These are phyloP conservation scores for Phytophthora nicotianae DNA, from an alignment of 352 stramenopile genomes.

Conservation along the genomic window DNA sequence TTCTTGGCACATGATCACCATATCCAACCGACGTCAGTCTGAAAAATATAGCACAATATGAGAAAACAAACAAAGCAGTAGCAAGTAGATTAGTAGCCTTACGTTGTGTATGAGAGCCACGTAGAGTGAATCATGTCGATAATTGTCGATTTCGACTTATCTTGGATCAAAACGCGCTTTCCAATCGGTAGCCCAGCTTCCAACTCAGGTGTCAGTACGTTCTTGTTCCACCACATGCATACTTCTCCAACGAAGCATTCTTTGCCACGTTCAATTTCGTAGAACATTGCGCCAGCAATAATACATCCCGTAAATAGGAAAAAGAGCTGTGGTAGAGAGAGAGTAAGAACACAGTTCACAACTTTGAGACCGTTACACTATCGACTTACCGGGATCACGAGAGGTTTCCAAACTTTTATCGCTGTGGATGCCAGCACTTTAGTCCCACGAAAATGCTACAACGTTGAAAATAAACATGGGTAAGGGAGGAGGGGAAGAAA, in stretches of 20 bases:
- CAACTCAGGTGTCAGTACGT: constrained; percentile 57
- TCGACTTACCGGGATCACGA: constrained; percentile 63
- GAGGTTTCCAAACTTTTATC: constrained; percentile 54
- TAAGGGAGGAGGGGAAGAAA: background rate
- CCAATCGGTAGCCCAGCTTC: constrained; percentile 40
- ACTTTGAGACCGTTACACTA: too few relatives aligned
- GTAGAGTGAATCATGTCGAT: constrained; percentile 73
- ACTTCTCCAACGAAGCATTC: constrained; percentile 61
- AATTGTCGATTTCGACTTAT: constrained; percentile 47
- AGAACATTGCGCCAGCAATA: constrained; percentile 65
- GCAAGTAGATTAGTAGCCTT: too few relatives aligned
- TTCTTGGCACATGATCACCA: constrained; percentile 68
- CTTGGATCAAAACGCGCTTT: constrained; percentile 75
- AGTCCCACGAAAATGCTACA: constrained; percentile 67
- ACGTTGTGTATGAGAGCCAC: constrained; percentile 76
- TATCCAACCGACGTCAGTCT: constrained; percentile 79
- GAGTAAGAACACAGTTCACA: too few relatives aligned
- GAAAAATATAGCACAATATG: background rate
- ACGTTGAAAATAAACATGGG: background rate
- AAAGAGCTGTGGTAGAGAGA: constrained; percentile 52
- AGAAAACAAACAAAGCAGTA: background rate
- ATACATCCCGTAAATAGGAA: constrained; percentile 77
- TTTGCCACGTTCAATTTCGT: constrained; percentile 76
- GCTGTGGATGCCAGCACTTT: constrained; percentile 70
- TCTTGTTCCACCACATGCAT: constrained; percentile 65